phyloP scores from a whole-genome alignment of 2,329 filamentous ascomycete genomes.

The Davidsoniella virescens region DNA sequence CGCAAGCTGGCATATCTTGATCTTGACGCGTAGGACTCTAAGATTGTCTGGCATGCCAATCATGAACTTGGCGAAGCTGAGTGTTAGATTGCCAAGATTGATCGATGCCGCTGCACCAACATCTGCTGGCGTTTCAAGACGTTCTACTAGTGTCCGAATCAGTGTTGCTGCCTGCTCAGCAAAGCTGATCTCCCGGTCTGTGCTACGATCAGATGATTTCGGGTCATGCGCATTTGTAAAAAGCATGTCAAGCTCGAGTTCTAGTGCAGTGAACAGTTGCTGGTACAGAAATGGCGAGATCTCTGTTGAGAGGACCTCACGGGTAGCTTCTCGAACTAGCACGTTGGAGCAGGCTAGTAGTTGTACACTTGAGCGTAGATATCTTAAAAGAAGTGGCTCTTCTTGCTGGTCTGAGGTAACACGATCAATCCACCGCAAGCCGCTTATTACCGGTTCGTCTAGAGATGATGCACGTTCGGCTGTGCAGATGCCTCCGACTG shows the following conservation, averaged over 20 bases:
- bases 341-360: slow-evolving; percentile 48
- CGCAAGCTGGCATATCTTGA: slow-evolving; percentile 51
- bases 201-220: slow-evolving; percentile 27
- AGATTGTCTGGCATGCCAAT: slow-evolving; percentile 40
- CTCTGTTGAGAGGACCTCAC: slow-evolving; percentile 50
- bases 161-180: slow-evolving; percentile 51
- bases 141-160: slow-evolving; percentile 46
- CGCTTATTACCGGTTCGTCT: slow-evolving; percentile 40
- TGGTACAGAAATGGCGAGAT: slow-evolving; percentile 45
- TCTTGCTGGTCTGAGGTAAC: slow-evolving; percentile 41
- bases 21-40: slow-evolving; percentile 46
- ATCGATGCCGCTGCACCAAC: slow-evolving; percentile 45
- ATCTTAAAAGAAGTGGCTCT: slow-evolving; percentile 42
- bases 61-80: slow-evolving; percentile 52
- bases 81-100: slow-evolving; percentile 44
- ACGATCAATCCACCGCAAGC: slow-evolving; percentile 49
- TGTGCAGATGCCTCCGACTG: slow-evolving; percentile 48
- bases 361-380: slow-evolving; percentile 47
- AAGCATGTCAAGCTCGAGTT: slow-evolving; percentile 45
- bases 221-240: slow-evolving; percentile 40
- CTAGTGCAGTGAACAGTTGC: slow-evolving; percentile 47
- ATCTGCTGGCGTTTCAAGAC: slow-evolving; percentile 46
- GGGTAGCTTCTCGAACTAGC: slow-evolving; percentile 47
- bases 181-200: slow-evolving; percentile 47
- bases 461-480: slow-evolving; percentile 39